These are phyloP conservation scores for Kazachstania martiniae DNA, from an alignment of 805 yeast species.

Conservation along the genomic window DNA sequence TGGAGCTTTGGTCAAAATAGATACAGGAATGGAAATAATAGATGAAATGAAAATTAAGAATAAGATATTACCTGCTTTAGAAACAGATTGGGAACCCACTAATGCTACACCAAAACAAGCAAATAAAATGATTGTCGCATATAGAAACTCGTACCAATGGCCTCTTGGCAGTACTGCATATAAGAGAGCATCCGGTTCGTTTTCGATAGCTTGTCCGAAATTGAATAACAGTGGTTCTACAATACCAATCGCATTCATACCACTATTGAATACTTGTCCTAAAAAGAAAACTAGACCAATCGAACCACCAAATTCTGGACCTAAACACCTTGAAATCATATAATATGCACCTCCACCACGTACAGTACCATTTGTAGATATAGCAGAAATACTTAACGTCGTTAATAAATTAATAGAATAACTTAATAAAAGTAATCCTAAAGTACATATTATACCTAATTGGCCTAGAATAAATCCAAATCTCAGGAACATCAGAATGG, in stretches of 20 bases:
- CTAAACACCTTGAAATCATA: constrained; percentile 89
- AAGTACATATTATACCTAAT: constrained; percentile 76
- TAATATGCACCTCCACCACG: constrained; percentile 98
- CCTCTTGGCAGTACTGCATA: constrained; percentile 54
- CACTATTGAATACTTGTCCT: constrained; percentile 87
- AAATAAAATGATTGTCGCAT: constrained; percentile 60
- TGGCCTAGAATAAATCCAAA: constrained; percentile 95
- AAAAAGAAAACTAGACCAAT: constrained; percentile 89
- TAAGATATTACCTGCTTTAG: constrained; percentile 68
- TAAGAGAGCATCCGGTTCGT: constrained; percentile 32
- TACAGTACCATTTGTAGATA: constrained; percentile 94
- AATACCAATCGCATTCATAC: constrained; percentile 91
- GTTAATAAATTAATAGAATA: constrained; percentile 77
- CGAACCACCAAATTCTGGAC: constrained; percentile 98
- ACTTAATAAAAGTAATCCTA: constrained; percentile 56
- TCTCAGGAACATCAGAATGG: constrained; percentile 88
- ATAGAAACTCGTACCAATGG: constrained; percentile 54
- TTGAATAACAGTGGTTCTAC: constrained; percentile 81
- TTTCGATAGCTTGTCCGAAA: constrained; percentile 40
- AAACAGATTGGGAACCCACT: constrained; percentile 71
- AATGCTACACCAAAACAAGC: constrained; percentile 66
- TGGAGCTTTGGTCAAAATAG: constrained; percentile 56
- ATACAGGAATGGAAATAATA: constrained; percentile 73
- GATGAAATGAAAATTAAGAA: constrained; percentile 58
- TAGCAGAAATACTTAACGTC: constrained; percentile 84